Evolutionary conservation across 805 yeast genomes (phyloP).

Genomic region (Metschnikowia aberdeeniae): DNA sequence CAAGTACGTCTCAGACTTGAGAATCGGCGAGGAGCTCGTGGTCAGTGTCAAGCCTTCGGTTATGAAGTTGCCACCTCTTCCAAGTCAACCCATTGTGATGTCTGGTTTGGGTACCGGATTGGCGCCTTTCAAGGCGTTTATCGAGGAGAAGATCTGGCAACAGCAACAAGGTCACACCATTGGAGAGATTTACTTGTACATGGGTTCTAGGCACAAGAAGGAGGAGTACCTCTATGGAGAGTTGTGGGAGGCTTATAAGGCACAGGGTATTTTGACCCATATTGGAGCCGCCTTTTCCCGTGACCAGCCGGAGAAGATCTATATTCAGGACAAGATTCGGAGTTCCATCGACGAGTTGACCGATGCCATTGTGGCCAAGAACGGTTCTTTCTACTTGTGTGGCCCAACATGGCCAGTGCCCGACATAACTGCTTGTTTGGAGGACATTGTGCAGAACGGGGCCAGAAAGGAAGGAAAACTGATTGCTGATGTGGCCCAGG

Average conservation of each 20-base stretch:
- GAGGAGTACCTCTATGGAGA: conserved; percentile 97
- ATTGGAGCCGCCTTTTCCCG: conserved; percentile 98
- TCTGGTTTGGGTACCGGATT: conserved; percentile 97
- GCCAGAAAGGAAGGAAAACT: conserved; percentile 61
- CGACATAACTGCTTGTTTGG: conserved; percentile 84
- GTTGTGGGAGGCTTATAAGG: conserved; percentile 93
- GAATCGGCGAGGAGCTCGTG: conserved; percentile 78
- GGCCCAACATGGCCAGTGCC: conserved; percentile 99
- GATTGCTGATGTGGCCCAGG: conserved; percentile 67
- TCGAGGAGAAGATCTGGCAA: conserved; percentile 95
- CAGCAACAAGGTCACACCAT: conserved; percentile 81
- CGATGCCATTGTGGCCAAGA: conserved; percentile 69
- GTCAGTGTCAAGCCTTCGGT: conserved; percentile 96
- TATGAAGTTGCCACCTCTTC: conserved; percentile 87
- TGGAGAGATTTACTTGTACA: conserved; percentile 81
- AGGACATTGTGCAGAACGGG: conserved; percentile 71
- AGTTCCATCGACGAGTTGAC: conserved; percentile 69
- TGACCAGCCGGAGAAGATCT: conserved; percentile 92
- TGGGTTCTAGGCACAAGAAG: conserved; percentile 93
- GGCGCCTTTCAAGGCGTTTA: conserved; percentile 96
- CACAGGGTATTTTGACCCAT: conserved; percentile 87
- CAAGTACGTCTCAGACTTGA: conserved; percentile 75
- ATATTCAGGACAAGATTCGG: conserved; percentile 90
- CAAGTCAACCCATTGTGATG: conserved; percentile 91
- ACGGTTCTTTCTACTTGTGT: conserved; percentile 92